Base-by-base conservation (phyloP, 106 monocot genomes). In the Allium cepa region DNA sequence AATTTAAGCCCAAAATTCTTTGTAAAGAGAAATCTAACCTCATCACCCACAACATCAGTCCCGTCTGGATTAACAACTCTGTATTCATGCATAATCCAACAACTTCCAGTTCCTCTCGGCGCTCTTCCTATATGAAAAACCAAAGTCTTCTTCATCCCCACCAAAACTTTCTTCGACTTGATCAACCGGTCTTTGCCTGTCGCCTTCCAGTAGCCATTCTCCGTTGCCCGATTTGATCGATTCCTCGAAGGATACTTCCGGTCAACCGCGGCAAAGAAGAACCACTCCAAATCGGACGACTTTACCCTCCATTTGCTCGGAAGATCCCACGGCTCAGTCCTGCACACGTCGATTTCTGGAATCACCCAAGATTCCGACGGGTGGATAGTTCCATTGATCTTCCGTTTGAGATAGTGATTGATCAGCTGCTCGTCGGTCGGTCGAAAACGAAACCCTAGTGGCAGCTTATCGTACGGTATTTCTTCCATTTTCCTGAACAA, bases 141-240 rank as follows among this genome's bases (percentile, higher is more conserved):
- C 48, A 91, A 79, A 1, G 91, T 91, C 75, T 91, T 91, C 79
- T 90, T 90, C 78, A 72, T 86, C 8, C 90, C 90, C 4, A 90
- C 84, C 11, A 65, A 3, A 6, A 16, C 16, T 4, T 13, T 13
- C 47, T 62, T 57, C 47, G 72, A 51, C 64, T 28, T 56, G 56
- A 81, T 77, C 46, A 57, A 13, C 55, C 92, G 78, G 72, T 93
- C 92, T 77, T 79, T 93, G 14, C 93, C 93, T 9, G 93, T 93
- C 46, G 93, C 93, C 79, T 93, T 93, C 93, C 93, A 88, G 79
- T 86, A 93, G 10, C 93, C 93, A 27, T 83, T 76, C 10, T 56
- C 79, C 3, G 93, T 93, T 16, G 93, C 83, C 62, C 93, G 73
- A 69, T 88, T 93, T 5, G 77, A 70, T 13, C 82, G 63, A 26